phyloP scores from a whole-genome alignment of 2,329 filamentous ascomycete species.

The Aspergillus awamori region DNA sequence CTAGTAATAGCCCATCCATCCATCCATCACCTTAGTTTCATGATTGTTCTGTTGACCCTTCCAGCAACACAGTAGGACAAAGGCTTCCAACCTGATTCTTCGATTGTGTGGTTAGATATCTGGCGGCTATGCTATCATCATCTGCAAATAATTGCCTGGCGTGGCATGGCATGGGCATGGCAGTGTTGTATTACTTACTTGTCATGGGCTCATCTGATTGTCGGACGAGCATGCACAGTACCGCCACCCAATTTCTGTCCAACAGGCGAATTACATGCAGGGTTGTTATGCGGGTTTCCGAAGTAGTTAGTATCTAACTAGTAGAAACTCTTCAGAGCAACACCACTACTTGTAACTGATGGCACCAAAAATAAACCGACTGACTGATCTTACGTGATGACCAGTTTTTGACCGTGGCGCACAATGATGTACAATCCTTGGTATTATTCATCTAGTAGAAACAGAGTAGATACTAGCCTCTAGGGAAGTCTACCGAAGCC shows the following conservation, averaged over 20 bases:
- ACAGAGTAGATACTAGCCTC: neutral
- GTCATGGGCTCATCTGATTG: neutral
- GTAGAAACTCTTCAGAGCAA: neutral
- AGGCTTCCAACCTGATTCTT: slow-evolving; percentile 4
- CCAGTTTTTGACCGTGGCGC: neutral
- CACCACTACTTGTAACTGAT: neutral
- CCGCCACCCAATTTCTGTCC: neutral
- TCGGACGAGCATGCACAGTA: neutral
- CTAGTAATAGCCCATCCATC: neutral
- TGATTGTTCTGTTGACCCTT: neutral
- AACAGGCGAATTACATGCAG: slow-evolving; percentile 4
- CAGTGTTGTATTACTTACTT: slow-evolving; percentile 1
- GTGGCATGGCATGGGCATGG: neutral
- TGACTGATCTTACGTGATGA: neutral
- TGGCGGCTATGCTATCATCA: neutral
- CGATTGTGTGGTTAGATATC: neutral
- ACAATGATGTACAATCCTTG: neutral
- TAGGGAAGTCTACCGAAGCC: neutral
- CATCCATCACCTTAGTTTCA: neutral
- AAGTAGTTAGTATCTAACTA: neutral
- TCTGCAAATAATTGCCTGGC: neutral
- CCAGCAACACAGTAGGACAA: neutral
- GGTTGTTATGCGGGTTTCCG: slow-evolving; percentile 10
- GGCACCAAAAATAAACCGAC: slow-evolving; percentile 1
- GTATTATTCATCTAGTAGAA: neutral